A percentile compares a stretch with the other conserved stretches of the same genome.
Evolutionary conservation across 1,139 yeast species (phyloP).

Genomic region (Scheffersomyces illinoinensis): DNA sequence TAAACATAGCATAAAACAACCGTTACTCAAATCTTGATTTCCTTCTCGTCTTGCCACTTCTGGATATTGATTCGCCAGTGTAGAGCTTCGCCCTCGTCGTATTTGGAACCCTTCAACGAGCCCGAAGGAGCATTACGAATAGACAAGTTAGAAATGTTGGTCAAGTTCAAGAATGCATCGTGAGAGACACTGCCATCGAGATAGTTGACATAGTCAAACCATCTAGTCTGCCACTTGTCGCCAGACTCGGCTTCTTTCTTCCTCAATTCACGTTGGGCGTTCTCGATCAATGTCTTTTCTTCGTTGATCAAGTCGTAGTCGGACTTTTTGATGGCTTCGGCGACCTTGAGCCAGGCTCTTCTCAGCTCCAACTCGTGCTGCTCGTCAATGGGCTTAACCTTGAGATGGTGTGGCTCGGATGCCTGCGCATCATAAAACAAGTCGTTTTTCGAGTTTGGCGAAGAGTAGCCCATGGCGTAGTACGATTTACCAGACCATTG

Average conservation of each 20-base stretch:
- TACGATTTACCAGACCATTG: slow-evolving; percentile 87
- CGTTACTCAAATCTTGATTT: slow-evolving; percentile 39
- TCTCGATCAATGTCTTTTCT: slow-evolving; percentile 78
- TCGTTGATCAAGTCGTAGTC: slow-evolving; percentile 72
- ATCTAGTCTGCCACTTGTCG: slow-evolving; percentile 68
- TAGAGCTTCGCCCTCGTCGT: slow-evolving; percentile 45
- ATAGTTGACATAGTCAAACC: slow-evolving; percentile 67
- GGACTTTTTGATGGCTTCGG: slow-evolving; percentile 76
- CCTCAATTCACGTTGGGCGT: slow-evolving; percentile 78
- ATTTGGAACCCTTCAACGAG: slow-evolving; percentile 51
- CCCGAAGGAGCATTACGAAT: slow-evolving; percentile 70
- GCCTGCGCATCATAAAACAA: slow-evolving; percentile 71
- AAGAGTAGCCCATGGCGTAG: slow-evolving; percentile 41
- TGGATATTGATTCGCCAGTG: slow-evolving; percentile 71
- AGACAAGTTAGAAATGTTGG: slow-evolving; percentile 58
- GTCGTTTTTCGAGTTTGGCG: slow-evolving; percentile 40
- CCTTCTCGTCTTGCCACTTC: slow-evolving; percentile 61
- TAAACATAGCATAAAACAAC: neutral
- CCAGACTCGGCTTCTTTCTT: slow-evolving; percentile 67
- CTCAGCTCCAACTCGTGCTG: slow-evolving; percentile 80
- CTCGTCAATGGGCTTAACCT: slow-evolving; percentile 76
- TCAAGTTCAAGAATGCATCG: slow-evolving; percentile 53
- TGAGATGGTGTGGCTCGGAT: slow-evolving; percentile 51
- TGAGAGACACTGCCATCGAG: slow-evolving; percentile 21
- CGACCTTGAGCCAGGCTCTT: slow-evolving; percentile 84